Percentiles rank a stretch among this genome's conserved stretches.
Conservation (phyloP, 164 flowering plant species). For the Taxillus chinensis region DNA sequence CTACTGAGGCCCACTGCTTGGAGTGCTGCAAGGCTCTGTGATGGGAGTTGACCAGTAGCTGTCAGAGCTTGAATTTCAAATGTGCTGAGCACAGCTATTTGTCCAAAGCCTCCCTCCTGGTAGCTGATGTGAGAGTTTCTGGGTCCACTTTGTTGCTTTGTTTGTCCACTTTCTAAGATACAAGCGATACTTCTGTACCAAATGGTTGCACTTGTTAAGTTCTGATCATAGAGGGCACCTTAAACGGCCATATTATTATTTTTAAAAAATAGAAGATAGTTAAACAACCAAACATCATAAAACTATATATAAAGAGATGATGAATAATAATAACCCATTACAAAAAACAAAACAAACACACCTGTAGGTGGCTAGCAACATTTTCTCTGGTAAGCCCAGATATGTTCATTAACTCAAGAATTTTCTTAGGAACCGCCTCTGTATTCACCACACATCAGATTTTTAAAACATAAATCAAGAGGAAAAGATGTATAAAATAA, state of each 20-base stretch:
- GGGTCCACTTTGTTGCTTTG: constrained; percentile 49
- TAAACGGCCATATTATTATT: neutral
- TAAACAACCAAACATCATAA: neutral
- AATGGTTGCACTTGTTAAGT: constrained; percentile 6
- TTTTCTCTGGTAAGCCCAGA: constrained; percentile 93
- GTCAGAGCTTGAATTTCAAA: constrained; percentile 42
- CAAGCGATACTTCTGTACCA: constrained; percentile 74
- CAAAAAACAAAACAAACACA: constrained; percentile 10
- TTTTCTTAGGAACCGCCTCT: constrained; percentile 99
- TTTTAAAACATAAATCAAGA: neutral
- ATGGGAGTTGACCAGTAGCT: constrained; percentile 54
- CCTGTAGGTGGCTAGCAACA: constrained; percentile 99
- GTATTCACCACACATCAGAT: constrained; percentile 11
- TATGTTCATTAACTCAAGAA: constrained; percentile 91
- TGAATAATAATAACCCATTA: no score
- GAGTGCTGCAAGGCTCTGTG: constrained; percentile 62
- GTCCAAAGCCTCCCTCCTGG: constrained; percentile 43
- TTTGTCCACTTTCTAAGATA: constrained; percentile 74
- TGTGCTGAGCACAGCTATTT: constrained; percentile 42
- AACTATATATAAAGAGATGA: neutral
- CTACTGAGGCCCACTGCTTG: constrained; percentile 42
- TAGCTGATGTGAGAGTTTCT: constrained; percentile 36
- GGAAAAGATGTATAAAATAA: no score
- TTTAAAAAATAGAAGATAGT: no score
- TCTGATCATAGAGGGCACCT: neutral